Evolutionary conservation across 345 rosid species (phyloP).

Genomic region (Eutrema yunnanense): DNA sequence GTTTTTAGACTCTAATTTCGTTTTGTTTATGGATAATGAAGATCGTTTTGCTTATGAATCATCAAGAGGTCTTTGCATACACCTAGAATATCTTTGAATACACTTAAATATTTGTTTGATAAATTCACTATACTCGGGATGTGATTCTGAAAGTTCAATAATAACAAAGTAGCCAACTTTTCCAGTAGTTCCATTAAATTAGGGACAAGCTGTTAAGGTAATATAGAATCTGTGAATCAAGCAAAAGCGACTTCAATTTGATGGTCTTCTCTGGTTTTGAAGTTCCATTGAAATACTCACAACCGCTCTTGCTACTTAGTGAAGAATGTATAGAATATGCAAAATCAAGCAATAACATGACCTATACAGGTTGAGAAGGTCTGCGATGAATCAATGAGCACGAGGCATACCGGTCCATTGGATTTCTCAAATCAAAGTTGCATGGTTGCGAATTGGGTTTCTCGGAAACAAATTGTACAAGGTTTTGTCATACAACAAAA

Average conservation of each 20-base stretch:
- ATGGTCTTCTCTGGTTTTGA: no score
- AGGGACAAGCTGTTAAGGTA: not conserved
- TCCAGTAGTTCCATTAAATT: not conserved
- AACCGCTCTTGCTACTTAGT: not conserved
- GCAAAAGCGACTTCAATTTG: not conserved
- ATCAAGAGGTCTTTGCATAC: not conserved
- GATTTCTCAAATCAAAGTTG: not conserved
- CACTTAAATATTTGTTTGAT: not conserved
- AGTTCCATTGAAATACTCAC: not conserved
- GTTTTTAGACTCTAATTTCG: no score
- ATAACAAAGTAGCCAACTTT: not conserved
- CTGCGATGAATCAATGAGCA: not conserved
- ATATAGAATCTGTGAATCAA: not conserved
- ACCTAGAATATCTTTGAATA: slow-evolving; percentile 13
- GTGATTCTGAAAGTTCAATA: not conserved
- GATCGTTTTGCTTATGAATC: no score
- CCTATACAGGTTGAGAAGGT: no score
- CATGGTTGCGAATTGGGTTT: not conserved
- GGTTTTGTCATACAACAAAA: not conserved
- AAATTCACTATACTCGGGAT: not conserved
- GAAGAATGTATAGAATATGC: not conserved
- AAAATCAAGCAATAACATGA: no score
- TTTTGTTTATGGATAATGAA: no score
- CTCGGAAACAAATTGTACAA: slow-evolving; percentile 1
- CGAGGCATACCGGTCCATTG: no score